Conservation (phyloP, 352 stramenopile genomes). For the Phytophthora capsici region DNA sequence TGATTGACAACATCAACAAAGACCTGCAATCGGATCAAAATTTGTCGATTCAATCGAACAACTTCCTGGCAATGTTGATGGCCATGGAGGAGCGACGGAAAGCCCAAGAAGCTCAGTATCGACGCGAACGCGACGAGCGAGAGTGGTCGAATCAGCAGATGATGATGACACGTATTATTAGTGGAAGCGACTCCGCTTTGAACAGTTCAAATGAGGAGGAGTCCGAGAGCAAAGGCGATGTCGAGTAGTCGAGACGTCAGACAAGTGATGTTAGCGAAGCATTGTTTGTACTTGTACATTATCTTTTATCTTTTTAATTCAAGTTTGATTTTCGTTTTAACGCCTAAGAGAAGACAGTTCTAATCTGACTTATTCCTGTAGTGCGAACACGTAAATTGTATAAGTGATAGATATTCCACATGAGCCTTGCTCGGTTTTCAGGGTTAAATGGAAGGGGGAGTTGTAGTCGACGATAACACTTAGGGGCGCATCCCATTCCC, state of each 20-base stretch:
- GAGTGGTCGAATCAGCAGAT: constrained; percentile 9
- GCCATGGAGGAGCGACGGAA: constrained; percentile 14
- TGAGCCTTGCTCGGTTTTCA: neutral
- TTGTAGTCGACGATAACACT: neutral
- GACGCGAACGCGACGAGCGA: constrained; percentile 2
- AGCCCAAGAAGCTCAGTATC: neutral
- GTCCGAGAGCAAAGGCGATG: too few species aligned
- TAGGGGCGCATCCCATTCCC: constrained; percentile 1
- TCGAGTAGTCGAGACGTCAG: neutral
- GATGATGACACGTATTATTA: constrained; percentile 5
- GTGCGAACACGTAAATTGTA: constrained; percentile 8
- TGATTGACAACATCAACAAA: neutral
- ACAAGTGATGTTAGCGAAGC: neutral
- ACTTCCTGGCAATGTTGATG: neutral
- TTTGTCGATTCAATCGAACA: too few species aligned
- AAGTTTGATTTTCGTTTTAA: neutral
- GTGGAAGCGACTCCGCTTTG: too few species aligned
- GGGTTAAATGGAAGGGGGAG: constrained; percentile 8
- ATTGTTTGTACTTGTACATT: neutral
- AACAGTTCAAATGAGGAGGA: too few species aligned
- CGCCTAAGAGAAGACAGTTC: neutral
- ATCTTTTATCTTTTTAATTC: neutral
- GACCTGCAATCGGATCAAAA: too few species aligned
- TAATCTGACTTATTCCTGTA: constrained; percentile 5
- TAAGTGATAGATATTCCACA: constrained; percentile 10